A percentile compares a stretch with the other conserved stretches of the same genome.
Evolutionary conservation across 805 yeast genomes (phyloP).

Genomic region (baker's yeast (Saccharomyces cerevisiae)): DNA sequence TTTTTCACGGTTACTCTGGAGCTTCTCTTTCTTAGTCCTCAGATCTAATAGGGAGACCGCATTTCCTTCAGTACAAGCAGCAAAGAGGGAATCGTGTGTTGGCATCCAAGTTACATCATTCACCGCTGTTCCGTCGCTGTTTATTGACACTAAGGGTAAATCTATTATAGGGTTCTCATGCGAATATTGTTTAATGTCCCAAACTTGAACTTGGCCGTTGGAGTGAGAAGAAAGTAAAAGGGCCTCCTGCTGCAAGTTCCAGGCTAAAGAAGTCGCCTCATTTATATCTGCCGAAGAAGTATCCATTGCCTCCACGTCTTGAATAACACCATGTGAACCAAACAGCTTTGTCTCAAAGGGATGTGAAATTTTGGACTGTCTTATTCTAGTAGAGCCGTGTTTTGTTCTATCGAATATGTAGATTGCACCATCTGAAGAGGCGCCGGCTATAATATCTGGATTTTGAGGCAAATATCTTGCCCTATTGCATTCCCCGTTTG

Average conservation of each 20-base stretch:
- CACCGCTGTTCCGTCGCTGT: conserved; percentile 40
- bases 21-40: conserved; percentile 27
- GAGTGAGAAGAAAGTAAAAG: conserved; percentile 50
- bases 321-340: not conserved
- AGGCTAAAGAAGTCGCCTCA: conserved; percentile 65
- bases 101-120: conserved; percentile 70
- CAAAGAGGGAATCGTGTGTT: conserved; percentile 52
- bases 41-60: conserved; percentile 45
- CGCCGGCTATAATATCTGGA: conserved; percentile 71
- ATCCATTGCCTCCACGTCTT: conserved; percentile 17
- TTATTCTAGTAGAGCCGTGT: conserved; percentile 43
- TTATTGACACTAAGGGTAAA: conserved; percentile 14
- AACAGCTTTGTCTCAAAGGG: conserved; percentile 15
- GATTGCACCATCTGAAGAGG: conserved; percentile 56
- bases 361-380: conserved; percentile 7
- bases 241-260: conserved; percentile 65
- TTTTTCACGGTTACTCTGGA: not conserved
- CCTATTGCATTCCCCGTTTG: conserved; percentile 55
- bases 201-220: conserved; percentile 55
- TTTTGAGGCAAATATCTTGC: conserved; percentile 76
- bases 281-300: conserved; percentile 19
- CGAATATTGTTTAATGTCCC: conserved; percentile 51
- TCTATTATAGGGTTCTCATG: conserved; percentile 19
- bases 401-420: conserved; percentile 76
- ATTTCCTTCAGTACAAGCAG: conserved; percentile 60